Evolutionary conservation across 495 filamentous ascomycete genomes (phyloP).

Genomic region (Penicillium subrubescens): DNA sequence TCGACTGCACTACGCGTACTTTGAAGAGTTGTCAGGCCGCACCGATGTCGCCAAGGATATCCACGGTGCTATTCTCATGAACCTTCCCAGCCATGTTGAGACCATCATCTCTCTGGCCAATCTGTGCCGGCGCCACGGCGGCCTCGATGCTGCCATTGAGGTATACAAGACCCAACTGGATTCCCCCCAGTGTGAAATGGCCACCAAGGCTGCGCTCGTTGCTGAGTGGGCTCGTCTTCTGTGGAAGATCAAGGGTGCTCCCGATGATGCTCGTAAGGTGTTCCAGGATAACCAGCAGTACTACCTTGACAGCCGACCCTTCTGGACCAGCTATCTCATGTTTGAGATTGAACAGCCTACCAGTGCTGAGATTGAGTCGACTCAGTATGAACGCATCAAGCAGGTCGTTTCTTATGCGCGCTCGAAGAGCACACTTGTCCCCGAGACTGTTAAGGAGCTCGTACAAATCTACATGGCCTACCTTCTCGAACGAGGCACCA

Average conservation of each 20-base stretch:
- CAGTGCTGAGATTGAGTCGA: slow-evolving; percentile 60
- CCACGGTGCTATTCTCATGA: slow-evolving; percentile 74
- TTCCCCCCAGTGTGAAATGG: slow-evolving; percentile 67
- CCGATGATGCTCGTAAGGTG: slow-evolving; percentile 82
- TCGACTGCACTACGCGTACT: slow-evolving; percentile 89
- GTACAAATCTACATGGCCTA: slow-evolving; percentile 81
- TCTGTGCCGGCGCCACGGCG: slow-evolving; percentile 78
- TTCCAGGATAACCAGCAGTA: slow-evolving; percentile 81
- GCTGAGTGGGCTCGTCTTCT: slow-evolving; percentile 87
- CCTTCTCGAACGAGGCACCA: slow-evolving; percentile 80
- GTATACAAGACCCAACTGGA: slow-evolving; percentile 82
- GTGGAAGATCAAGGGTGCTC: slow-evolving; percentile 87
- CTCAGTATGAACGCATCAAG: slow-evolving; percentile 74
- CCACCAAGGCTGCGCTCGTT: slow-evolving; percentile 83
- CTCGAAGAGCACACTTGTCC: slow-evolving; percentile 69
- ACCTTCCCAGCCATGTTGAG: slow-evolving; percentile 76
- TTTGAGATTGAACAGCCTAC: slow-evolving; percentile 92
- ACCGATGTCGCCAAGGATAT: slow-evolving; percentile 80
- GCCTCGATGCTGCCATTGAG: slow-evolving; percentile 83
- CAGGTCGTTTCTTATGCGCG: slow-evolving; percentile 78
- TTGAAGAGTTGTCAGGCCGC: slow-evolving; percentile 82
- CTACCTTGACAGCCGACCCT: slow-evolving; percentile 84
- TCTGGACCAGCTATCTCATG: slow-evolving; percentile 87
- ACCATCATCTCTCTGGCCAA: slow-evolving; percentile 89
- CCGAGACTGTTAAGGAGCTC: slow-evolving; percentile 71